These are phyloP conservation scores for Huiozyma naganishii DNA, from an alignment of 805 yeast genomes.

Conservation along the genomic window DNA sequence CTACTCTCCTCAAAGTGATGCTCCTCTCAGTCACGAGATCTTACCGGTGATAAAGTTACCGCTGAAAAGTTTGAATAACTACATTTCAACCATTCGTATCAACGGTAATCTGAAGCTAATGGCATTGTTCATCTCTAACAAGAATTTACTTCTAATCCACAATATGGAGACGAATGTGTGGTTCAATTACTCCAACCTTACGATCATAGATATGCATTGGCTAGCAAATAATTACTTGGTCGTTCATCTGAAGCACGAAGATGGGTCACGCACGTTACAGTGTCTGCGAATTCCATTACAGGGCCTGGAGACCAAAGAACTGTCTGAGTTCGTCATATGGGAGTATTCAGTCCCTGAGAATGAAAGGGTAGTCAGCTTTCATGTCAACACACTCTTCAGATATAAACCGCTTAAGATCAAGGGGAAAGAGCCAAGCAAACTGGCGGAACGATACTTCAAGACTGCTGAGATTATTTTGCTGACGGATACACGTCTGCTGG, in stretches of 20 bases:
- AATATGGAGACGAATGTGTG: constrained; percentile 21
- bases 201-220: constrained; percentile 25
- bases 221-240: constrained; percentile 22
- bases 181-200: constrained; percentile 18
- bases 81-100: constrained; percentile 12
- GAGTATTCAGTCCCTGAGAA: constrained; percentile 15
- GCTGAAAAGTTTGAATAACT: constrained; percentile 24
- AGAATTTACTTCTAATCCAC: constrained; percentile 21
- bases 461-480: constrained; percentile 24
- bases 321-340: constrained; percentile 19
- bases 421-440: constrained; percentile 7
- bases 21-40: constrained; percentile 10
- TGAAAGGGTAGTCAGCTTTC: constrained; percentile 6
- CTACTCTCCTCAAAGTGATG: constrained; percentile 19
- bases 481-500: constrained; percentile 9
- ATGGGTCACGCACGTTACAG: constrained; percentile 9
- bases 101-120: constrained; percentile 18
- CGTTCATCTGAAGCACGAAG: constrained; percentile 16
- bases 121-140: constrained; percentile 24
- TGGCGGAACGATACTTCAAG: constrained; percentile 14
- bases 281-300: constrained; percentile 21
- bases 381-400: constrained; percentile 17
- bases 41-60: constrained; percentile 22
- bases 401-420: constrained; percentile 15
- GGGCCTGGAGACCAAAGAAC: constrained; percentile 4